Percentiles rank a stretch among this genome's conserved stretches.
Conservation (phyloP, 306 rosid species). For the Lotus japonicus region DNA sequence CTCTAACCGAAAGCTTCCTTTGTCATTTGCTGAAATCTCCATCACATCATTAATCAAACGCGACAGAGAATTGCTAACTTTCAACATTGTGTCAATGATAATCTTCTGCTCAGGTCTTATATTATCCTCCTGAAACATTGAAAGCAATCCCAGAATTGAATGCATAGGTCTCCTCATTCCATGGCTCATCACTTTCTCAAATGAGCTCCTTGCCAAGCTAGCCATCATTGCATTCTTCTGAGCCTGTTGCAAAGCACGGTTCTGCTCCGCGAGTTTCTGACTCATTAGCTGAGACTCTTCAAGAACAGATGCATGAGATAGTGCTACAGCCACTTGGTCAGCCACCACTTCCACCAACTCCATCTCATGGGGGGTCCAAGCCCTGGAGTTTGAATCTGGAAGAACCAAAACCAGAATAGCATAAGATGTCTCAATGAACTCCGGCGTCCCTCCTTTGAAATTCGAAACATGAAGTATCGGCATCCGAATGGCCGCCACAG, state of each 20-base stretch:
- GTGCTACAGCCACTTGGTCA: slow-evolving; percentile 80
- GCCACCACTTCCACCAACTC: slow-evolving; percentile 81
- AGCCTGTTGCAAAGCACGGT: slow-evolving; percentile 63
- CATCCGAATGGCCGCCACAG: slow-evolving; percentile 69
- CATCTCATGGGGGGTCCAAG: slow-evolving; percentile 53
- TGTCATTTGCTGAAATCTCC: slow-evolving; percentile 55
- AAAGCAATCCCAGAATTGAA: slow-evolving; percentile 59
- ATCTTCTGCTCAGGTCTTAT: slow-evolving; percentile 43
- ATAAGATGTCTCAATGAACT: slow-evolving; percentile 53
- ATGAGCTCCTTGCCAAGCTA: slow-evolving; percentile 65
- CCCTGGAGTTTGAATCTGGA: slow-evolving; percentile 36
- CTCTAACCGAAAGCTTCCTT: slow-evolving; percentile 46
- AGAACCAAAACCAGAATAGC: slow-evolving; percentile 70
- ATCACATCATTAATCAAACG: slow-evolving; percentile 60
- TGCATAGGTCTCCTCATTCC: slow-evolving; percentile 86
- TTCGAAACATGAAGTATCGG: slow-evolving; percentile 69
- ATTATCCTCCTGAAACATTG: slow-evolving; percentile 42
- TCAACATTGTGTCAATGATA: slow-evolving; percentile 53
- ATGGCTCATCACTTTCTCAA: slow-evolving; percentile 72
- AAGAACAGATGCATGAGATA: slow-evolving; percentile 74
- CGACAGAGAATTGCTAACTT: slow-evolving; percentile 56
- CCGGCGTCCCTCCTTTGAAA: slow-evolving; percentile 79
- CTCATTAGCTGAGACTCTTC: slow-evolving; percentile 86
- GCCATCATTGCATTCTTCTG: slow-evolving; percentile 74
- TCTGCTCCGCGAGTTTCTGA: slow-evolving; percentile 61